Evolutionary conservation across 2,329 filamentous ascomycete species (phyloP).

Genomic region (Pseudogymnoascus sp.): DNA sequence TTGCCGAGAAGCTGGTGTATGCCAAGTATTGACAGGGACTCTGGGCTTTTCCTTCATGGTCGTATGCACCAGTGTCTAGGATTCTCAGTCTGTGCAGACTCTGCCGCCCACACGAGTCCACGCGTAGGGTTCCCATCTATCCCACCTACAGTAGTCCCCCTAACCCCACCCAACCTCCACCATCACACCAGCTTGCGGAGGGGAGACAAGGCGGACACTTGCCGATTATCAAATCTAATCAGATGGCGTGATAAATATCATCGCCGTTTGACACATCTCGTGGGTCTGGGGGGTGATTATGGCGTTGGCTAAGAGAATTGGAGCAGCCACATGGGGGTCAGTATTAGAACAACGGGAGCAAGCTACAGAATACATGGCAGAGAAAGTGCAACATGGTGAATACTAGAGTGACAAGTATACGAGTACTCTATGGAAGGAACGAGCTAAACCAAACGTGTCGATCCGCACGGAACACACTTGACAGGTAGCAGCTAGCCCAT

Average conservation of each 20-base stretch:
- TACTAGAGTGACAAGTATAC: neutral
- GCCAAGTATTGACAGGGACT: conserved; percentile 4
- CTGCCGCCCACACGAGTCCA: neutral
- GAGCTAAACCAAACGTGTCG: neutral
- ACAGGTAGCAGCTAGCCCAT: neutral
- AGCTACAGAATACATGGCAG: neutral
- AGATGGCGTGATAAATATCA: conserved; percentile 5
- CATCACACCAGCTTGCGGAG: neutral
- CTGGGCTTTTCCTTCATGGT: neutral
- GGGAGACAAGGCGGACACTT: neutral
- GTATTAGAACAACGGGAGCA: neutral
- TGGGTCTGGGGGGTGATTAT: neutral
- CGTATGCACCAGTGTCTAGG: neutral
- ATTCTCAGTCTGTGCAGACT: neutral
- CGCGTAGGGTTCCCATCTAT: neutral
- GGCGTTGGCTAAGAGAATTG: neutral
- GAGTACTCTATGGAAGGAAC: neutral
- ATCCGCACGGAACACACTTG: neutral
- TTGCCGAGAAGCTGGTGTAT: neutral
- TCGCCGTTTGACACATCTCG: neutral
- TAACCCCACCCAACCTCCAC: conserved; percentile 1
- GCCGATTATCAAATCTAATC: conserved; percentile 10
- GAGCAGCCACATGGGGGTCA: neutral
- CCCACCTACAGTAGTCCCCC: neutral
- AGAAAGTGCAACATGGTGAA: neutral